These are phyloP conservation scores for Colletotrichum scovillei DNA, from an alignment of 2,329 filamentous ascomycete genomes.

Conservation along the genomic window DNA sequence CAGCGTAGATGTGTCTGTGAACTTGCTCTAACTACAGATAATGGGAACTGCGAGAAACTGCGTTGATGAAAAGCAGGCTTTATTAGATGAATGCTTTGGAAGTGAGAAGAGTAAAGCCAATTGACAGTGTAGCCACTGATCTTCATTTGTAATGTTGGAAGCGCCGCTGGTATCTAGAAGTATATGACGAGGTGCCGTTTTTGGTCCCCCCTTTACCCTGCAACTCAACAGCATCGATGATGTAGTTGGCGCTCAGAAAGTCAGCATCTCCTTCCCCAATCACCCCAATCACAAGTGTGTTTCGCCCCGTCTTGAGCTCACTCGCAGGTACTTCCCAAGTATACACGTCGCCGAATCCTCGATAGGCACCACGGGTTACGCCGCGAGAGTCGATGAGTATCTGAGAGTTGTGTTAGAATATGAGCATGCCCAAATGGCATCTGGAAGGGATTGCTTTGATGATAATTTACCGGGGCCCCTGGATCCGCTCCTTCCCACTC, in stretches of 20 bases:
- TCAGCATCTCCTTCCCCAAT: constrained; percentile 60
- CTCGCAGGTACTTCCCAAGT: constrained; percentile 61
- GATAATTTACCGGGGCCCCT: constrained; percentile 51
- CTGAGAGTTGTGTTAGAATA: constrained; percentile 33
- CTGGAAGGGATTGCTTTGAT: too few relatives aligned
- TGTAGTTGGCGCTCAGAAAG: constrained; percentile 60
- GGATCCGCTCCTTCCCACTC: constrained; percentile 44
- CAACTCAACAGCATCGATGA: constrained; percentile 32
- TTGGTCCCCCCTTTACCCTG: constrained; percentile 7
- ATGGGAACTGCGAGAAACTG: too few relatives aligned
- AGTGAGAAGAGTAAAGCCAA: too few relatives aligned
- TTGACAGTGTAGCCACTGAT: too few relatives aligned
- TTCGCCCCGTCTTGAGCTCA: constrained; percentile 60
- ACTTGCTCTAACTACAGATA: too few relatives aligned
- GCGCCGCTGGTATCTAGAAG: neutral
- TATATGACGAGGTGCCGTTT: neutral
- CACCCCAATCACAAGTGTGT: constrained; percentile 65
- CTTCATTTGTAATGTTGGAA: too few relatives aligned
- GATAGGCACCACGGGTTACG: constrained; percentile 68
- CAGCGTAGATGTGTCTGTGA: too few relatives aligned
- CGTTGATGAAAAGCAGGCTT: too few relatives aligned
- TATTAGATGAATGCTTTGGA: too few relatives aligned
- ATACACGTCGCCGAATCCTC: constrained; percentile 67
- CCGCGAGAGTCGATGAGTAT: constrained; percentile 64
- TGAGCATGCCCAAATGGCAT: too few relatives aligned